Percentiles rank a stretch among this genome's conserved stretches.
phyloP scores from a whole-genome alignment of 2,329 filamentous ascomycete genomes.

The Ophiostoma sp. region DNA sequence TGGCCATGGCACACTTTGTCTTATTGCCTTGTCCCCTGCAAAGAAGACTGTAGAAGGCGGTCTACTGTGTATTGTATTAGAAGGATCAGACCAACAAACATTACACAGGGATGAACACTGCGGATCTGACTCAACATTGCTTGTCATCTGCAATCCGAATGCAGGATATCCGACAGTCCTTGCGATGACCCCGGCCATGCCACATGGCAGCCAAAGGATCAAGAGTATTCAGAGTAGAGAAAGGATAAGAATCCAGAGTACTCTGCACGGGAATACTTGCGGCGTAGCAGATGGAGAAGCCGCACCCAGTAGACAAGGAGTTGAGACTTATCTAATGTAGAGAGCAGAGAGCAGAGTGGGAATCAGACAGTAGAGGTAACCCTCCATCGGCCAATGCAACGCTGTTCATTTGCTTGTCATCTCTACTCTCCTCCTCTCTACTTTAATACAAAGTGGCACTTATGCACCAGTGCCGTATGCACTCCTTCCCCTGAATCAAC shows the following conservation, averaged over 20 bases:
- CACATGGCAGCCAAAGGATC: neutral
- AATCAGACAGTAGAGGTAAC: neutral
- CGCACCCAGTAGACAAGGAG: neutral
- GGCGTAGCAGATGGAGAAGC: neutral
- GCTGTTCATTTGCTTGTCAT: neutral
- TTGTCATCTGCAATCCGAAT: neutral
- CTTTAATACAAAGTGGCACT: neutral
- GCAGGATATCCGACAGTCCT: too few species aligned
- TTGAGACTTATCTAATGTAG: neutral
- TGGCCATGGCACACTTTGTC: neutral
- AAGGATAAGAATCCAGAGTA: neutral
- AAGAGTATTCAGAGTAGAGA: neutral
- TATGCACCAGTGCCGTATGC: neutral
- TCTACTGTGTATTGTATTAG: too few species aligned
- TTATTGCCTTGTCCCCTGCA: neutral
- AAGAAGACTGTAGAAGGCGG: too few species aligned
- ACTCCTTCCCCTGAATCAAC: neutral
- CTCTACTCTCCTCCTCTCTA: neutral
- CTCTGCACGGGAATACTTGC: too few species aligned
- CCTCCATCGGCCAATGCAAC: neutral
- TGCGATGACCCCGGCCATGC: neutral
- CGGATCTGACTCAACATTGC: neutral
- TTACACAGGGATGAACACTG: neutral
- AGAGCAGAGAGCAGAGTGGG: neutral
- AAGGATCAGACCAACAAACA: too few species aligned